These are phyloP conservation scores for Syncephalastrum monosporum DNA, from an alignment of 371 early-diverging fungal species.

Conservation along the genomic window DNA sequence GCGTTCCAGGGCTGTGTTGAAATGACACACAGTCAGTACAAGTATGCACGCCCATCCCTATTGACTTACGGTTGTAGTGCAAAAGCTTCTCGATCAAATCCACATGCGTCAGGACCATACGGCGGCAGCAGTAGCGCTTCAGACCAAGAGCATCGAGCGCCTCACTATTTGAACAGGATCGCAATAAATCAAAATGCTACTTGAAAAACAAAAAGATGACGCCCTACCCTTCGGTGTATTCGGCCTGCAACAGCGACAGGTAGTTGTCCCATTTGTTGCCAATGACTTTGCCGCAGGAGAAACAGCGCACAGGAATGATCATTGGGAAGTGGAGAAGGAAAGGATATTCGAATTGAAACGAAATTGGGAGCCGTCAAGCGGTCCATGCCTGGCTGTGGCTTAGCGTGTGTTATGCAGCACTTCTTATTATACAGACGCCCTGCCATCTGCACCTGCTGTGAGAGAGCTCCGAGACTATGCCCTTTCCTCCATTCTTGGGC, in stretches of 20 bases:
- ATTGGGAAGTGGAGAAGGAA: constrained; percentile 37
- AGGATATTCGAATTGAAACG: no score
- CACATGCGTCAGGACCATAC: constrained; percentile 99
- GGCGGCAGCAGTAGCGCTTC: constrained; percentile 98
- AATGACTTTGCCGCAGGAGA: constrained; percentile 98
- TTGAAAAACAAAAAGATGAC: no score
- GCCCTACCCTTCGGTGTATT: constrained; percentile 76
- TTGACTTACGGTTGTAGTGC: constrained; percentile 86
- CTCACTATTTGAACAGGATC: constrained; percentile 52
- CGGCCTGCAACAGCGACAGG: constrained; percentile 76
- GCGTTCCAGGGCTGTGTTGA: no score
- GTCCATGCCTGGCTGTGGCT: no score
- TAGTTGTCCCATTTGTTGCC: constrained; percentile 98
- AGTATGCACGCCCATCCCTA: no score
- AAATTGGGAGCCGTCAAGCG: no score
- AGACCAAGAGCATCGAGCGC: constrained; percentile 94
- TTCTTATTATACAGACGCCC: no score
- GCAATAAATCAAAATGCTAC: neutral
- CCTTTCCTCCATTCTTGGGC: no score
- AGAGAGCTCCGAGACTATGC: no score
- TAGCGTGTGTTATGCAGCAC: no score
- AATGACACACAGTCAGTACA: no score
- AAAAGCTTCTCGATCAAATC: constrained; percentile 99
- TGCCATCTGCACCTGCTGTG: no score
- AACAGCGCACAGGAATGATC: constrained; percentile 97